Conservation (phyloP, 1,284 basidiomycete species). For the Ceratorhiza oryzae-sativae region DNA sequence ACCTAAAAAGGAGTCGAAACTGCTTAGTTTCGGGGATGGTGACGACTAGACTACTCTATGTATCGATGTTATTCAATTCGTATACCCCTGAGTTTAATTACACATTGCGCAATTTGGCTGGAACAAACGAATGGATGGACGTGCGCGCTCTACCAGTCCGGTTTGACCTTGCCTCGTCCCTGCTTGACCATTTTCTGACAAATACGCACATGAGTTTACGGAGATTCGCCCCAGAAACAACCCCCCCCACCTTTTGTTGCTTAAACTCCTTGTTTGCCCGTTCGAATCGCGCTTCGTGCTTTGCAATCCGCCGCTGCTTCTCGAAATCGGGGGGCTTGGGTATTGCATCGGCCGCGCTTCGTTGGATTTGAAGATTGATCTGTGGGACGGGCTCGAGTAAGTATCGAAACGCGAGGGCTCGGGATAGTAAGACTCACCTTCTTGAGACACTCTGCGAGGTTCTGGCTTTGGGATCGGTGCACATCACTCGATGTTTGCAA, state of each 20-base stretch:
- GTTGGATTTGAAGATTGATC: slow-evolving; percentile 30
- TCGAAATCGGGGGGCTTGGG: slow-evolving; percentile 19
- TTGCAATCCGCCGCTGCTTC: slow-evolving; percentile 20
- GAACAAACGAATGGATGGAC: no score
- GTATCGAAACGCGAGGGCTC: not conserved
- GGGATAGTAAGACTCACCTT: not conserved
- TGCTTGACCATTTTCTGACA: slow-evolving; percentile 22
- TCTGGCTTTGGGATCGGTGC: slow-evolving; percentile 31
- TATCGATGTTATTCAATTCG: not conserved
- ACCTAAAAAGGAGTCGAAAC: slow-evolving; percentile 58
- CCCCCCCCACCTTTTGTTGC: not conserved
- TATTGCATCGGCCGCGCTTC: not conserved
- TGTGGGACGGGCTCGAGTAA: not conserved
- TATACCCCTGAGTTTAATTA: not conserved
- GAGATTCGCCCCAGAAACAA: not conserved
- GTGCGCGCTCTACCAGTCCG: not conserved
- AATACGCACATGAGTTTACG: not conserved
- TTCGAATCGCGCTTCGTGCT: slow-evolving; percentile 28
- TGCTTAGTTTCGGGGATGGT: slow-evolving; percentile 67
- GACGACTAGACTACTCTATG: slow-evolving; percentile 26
- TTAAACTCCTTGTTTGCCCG: slow-evolving; percentile 18
- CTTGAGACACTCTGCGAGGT: slow-evolving; percentile 24
- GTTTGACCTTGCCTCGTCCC: slow-evolving; percentile 29
- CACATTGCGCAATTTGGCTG: not conserved
- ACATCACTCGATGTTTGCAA: slow-evolving; percentile 23